These are phyloP conservation scores for Acrodontium crateriforme DNA, from an alignment of 2,329 filamentous ascomycete species.

Conservation along the genomic window DNA sequence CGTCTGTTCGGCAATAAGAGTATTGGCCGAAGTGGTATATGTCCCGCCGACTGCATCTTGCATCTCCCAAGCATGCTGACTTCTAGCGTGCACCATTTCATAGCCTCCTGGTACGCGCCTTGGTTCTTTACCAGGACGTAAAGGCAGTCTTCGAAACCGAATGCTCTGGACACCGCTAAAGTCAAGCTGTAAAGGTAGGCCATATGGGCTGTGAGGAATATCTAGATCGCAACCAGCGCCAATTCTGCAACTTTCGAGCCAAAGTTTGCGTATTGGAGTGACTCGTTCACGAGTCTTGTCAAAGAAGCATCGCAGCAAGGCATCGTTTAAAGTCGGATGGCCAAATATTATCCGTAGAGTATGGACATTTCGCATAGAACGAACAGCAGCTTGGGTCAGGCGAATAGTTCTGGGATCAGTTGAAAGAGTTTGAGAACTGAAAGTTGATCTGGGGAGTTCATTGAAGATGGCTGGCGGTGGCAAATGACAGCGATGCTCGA, in stretches of 20 bases:
- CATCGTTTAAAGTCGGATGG: conserved; percentile 27
- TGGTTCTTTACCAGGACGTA: conserved; percentile 6
- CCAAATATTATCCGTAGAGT: conserved; percentile 32
- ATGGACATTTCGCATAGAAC: conserved; percentile 29
- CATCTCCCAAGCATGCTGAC: conserved; percentile 3
- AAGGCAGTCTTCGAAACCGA: conserved; percentile 27
- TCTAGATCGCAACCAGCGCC: conserved; percentile 12
- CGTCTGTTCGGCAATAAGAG: conserved; percentile 5
- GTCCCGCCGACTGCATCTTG: conserved; percentile 15
- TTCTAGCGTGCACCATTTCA: background rate
- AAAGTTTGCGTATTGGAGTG: conserved; percentile 26
- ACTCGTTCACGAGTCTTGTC: conserved; percentile 16
- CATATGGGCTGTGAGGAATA: conserved; percentile 7
- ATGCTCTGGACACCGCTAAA: conserved; percentile 26
- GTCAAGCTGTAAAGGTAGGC: conserved; percentile 12
- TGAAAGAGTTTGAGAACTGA: conserved; percentile 27
- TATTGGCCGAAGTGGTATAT: conserved; percentile 11
- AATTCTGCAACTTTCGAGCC: conserved; percentile 32
- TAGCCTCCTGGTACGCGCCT: background rate
- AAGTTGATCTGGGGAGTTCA: conserved; percentile 28
- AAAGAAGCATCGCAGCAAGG: conserved; percentile 28
- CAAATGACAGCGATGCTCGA: conserved; percentile 34
- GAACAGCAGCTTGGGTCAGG: conserved; percentile 25
- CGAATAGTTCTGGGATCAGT: conserved; percentile 26
- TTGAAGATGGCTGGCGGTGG: conserved; percentile 31